Percentiles rank a stretch among this genome's conserved stretches.
phyloP scores from a whole-genome alignment of 768 basidiomycete species.

The Rhizopogon salebrosus region DNA sequence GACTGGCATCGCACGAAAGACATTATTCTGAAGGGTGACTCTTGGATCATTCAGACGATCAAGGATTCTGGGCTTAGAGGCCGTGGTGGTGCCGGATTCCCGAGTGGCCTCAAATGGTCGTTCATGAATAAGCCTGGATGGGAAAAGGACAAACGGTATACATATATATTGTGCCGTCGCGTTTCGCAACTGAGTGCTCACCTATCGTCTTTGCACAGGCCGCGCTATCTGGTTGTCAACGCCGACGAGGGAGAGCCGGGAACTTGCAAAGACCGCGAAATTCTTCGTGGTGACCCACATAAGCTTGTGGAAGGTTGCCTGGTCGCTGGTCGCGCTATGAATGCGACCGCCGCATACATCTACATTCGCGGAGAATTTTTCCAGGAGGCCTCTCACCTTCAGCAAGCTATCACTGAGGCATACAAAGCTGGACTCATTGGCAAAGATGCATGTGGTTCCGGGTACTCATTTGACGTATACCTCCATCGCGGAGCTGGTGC shows the following conservation, averaged over 20 bases:
- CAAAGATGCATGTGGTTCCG: constrained; percentile 85
- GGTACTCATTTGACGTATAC: constrained; percentile 96
- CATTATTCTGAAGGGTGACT: constrained; percentile 90
- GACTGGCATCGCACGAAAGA: constrained; percentile 99
- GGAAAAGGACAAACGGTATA: constrained; percentile 86
- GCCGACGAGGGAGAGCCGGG: constrained; percentile 99
- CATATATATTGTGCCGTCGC: neutral
- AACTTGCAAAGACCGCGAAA: constrained; percentile 98
- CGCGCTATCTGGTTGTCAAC: constrained; percentile 95
- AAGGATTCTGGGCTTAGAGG: constrained; percentile 96
- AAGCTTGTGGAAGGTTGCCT: constrained; percentile 98
- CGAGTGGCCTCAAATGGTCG: constrained; percentile 94
- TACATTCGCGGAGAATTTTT: constrained; percentile 99
- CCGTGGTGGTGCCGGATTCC: constrained; percentile 95
- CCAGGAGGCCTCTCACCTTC: constrained; percentile 90
- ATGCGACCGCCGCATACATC: constrained; percentile 97
- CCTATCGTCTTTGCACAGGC: constrained; percentile 40
- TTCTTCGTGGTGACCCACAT: constrained; percentile 95
- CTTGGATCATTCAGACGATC: constrained; percentile 94
- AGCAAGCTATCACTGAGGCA: constrained; percentile 93
- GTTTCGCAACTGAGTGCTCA: neutral
- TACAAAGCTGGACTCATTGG: constrained; percentile 87
- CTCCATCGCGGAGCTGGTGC: constrained; percentile 98
- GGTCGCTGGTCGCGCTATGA: constrained; percentile 95
- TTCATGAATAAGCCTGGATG: constrained; percentile 99